Evolutionary conservation across 192 early-diverging fungal genomes (phyloP), one percentile per base, ranked within the genome.

Genomic region (Kickxella alabastrina): DNA sequence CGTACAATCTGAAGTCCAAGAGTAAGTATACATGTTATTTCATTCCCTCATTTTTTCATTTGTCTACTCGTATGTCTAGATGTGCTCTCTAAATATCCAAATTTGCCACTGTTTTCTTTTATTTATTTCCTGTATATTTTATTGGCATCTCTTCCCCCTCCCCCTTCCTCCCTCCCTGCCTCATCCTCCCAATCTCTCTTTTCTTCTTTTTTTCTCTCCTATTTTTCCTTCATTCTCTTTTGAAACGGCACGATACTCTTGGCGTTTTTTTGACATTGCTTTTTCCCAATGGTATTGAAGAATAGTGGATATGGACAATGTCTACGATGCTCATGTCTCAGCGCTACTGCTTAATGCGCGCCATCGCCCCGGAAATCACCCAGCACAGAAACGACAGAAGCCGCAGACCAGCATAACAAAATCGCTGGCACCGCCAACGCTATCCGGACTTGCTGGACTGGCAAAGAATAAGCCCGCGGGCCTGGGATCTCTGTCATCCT

Each of bases 1-100:
- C 50, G 26, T 46, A 60, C 47, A 68, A 73, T 28, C 40, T 68
- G 25, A 62, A 65, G 15, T 39, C 53, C 22, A 77, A 60, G 52
- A 69, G 63, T 65, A 73, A 47, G 56, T 50, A 13, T 2, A 44
- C 24, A 8, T 24, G 8, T 9, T 10, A 10, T 47, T 40, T 42
- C 43, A 41, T 41, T 22, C 21, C 39, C 3, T 22, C 2, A 41
- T 22, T 9, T 15, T 18, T n/a, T 15, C 3, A 15, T 36, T n/a
- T n/a, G n/a, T n/a, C n/a, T n/a, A n/a, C n/a, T n/a, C n/a, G n/a
- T n/a, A n/a, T n/a, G n/a, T n/a, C n/a, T n/a, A n/a, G n/a, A n/a
- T n/a, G n/a, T n/a, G n/a, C 40, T 22, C 4, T 1, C 9, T 8
- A 3, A 41, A 41, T 41, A 41, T 41, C 15, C 31, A 6, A 32